These are phyloP conservation scores for Oryza coarctata DNA, from an alignment of 176 grass and related monocot genomes.

Conservation along the genomic window DNA sequence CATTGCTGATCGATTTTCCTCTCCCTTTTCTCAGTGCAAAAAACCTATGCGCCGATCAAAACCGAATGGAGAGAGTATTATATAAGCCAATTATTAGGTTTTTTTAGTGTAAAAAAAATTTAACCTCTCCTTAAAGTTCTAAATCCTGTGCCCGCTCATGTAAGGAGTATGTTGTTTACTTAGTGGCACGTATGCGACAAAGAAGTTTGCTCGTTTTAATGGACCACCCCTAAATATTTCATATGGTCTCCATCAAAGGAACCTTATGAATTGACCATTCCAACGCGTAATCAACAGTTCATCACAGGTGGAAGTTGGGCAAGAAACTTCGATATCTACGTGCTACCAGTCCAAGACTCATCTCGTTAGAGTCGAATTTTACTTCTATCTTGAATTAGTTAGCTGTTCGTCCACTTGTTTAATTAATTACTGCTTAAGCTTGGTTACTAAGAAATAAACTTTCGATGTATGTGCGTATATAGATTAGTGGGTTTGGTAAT, in stretches of 20 bases:
- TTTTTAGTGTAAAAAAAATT: too few species aligned
- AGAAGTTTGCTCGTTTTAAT: not conserved
- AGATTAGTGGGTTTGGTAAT: slow-evolving; percentile 5
- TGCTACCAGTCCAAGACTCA: not conserved
- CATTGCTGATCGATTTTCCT: too few species aligned
- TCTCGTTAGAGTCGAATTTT: not conserved
- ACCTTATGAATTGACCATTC: not conserved
- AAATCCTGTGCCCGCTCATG: too few species aligned
- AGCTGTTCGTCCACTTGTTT: not conserved
- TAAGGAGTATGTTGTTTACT: too few species aligned
- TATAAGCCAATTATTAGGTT: too few species aligned
- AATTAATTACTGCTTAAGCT: not conserved
- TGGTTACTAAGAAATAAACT: not conserved
- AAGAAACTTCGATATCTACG: not conserved
- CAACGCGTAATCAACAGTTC: not conserved
- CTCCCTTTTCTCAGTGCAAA: too few species aligned
- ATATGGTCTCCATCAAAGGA: not conserved
- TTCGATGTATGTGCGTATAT: not conserved
- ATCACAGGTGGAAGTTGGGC: not conserved
- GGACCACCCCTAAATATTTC: not conserved
- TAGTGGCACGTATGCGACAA: too few species aligned
- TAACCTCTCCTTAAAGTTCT: too few species aligned
- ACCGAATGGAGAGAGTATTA: too few species aligned
- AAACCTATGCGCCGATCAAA: too few species aligned
- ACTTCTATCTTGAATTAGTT: not conserved